Evolutionary conservation across 257 asterid genomes (phyloP).

Genomic region (Knoxia roxburghii): DNA sequence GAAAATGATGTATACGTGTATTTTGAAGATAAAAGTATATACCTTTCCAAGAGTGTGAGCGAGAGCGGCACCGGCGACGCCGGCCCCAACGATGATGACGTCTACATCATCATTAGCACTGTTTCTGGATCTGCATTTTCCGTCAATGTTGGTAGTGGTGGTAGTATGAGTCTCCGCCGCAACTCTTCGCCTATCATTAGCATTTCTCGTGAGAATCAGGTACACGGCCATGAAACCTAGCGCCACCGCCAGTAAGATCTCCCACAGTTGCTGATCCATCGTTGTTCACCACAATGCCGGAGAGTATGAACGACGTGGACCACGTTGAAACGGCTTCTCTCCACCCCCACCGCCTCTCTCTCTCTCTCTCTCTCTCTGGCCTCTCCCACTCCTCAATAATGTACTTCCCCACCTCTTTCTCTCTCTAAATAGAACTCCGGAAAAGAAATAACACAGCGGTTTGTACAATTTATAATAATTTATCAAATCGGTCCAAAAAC

Average conservation of each 20-base stretch:
- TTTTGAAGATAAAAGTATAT: background rate
- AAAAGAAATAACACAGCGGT: background rate
- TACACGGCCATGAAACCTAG: conserved; percentile 34
- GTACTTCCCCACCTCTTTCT: background rate
- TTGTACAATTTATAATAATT: background rate
- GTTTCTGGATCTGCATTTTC: conserved; percentile 41
- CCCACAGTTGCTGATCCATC: conserved; percentile 41
- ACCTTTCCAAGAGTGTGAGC: conserved; percentile 82
- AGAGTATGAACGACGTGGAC: conserved; percentile 10
- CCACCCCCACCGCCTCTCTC: background rate
- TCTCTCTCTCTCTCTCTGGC: background rate
- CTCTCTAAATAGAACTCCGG: background rate
- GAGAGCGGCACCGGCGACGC: conserved; percentile 72
- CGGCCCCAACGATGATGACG: conserved; percentile 56
- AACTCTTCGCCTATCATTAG: conserved; percentile 7
- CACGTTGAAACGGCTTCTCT: conserved; percentile 13
- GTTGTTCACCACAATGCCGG: conserved; percentile 40
- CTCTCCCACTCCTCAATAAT: too few relatives aligned
- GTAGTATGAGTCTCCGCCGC: conserved; percentile 8
- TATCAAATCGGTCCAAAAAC: background rate
- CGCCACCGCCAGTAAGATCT: conserved; percentile 36
- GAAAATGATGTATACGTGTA: too few relatives aligned
- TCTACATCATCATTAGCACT: conserved; percentile 25
- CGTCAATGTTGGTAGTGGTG: conserved; percentile 32
- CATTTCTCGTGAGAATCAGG: conserved; percentile 20